Base-by-base conservation (phyloP, 495 filamentous ascomycete species). In the Staphylotrichum tortipilum region DNA sequence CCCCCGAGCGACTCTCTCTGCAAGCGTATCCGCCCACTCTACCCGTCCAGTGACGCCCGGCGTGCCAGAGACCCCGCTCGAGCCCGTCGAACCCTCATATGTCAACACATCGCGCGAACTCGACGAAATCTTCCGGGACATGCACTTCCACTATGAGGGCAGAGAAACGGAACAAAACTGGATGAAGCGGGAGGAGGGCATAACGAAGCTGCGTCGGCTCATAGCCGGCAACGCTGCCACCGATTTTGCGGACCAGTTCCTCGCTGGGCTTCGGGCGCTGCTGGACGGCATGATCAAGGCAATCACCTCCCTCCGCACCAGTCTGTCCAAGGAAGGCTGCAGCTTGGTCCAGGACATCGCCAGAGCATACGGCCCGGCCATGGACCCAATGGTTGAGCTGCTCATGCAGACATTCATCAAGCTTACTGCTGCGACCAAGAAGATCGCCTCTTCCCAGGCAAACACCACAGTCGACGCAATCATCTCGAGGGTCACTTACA, bases 101-200 rank as follows among this genome's bases (percentile, higher is more conserved):
- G 82, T 95, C 28, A 82, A 86, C 35, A 90, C 88, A 1, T 73
- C 82, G 37, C 75, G 86, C 43, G 88, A 96, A 38, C 65, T 97
- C 17, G 89, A 96, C 42, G 89, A 95, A 21, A 80, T 83, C 4
- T 79, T 94, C 55, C 78, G 77, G 34, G 79, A 81, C 10, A 95
- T 99, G 88, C 70, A 80, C 24, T 74, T 74, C 28, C 76, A 71
- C 59, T 97, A 97, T 56, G 89, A 96, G 54, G 91, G 90, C 33
- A 88, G 77, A 58, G 92, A 98, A 67, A 81, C 85, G 0, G 92
- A 97, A 58, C 74, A 83, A 22, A 98, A 98, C 58, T 98, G 92
- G 89, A 58, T 83, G 57, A 78, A 81, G 45, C 77, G 94, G 61
- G 91, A 96, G 56, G 84, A 89, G 68, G 83, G 75, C 58, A 73